These are phyloP conservation scores for Kodamaea sp. DNA, from an alignment of 1,139 yeast species.

Conservation along the genomic window DNA sequence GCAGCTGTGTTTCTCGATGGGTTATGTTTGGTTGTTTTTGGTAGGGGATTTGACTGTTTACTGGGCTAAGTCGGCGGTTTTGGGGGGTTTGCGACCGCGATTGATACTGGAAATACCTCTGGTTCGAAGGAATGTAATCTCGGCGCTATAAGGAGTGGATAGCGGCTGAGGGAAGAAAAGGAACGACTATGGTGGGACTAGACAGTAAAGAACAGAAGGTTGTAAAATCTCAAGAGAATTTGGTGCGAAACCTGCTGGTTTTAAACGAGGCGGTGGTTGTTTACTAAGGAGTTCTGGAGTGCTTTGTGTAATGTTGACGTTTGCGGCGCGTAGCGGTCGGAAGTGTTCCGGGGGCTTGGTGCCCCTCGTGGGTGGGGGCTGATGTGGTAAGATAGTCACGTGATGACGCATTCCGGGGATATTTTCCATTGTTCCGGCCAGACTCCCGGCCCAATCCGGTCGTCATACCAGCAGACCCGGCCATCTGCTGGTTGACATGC, in stretches of 20 bases:
- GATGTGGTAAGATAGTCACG: too few relatives aligned
- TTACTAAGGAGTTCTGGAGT: neutral
- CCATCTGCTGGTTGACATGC: too few relatives aligned
- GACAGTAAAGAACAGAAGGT: conserved; percentile 1
- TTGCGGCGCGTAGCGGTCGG: too few relatives aligned
- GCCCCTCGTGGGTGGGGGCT: too few relatives aligned
- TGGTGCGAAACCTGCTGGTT: neutral
- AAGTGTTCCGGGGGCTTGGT: too few relatives aligned
- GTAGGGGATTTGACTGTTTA: neutral
- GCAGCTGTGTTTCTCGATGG: neutral
- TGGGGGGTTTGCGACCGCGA: too few relatives aligned
- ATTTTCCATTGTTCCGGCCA: too few relatives aligned
- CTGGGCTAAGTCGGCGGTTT: too few relatives aligned
- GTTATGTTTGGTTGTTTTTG: neutral
- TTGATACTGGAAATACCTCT: too few relatives aligned
- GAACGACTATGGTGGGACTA: conserved; percentile 13
- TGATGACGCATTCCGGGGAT: too few relatives aligned
- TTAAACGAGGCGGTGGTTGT: conserved; percentile 3
- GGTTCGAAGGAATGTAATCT: conserved; percentile 2
- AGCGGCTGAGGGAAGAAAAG: conserved; percentile 6
- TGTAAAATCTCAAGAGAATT: neutral
- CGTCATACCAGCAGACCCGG: too few relatives aligned
- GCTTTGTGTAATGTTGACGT: conserved; percentile 2
- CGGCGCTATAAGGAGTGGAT: neutral
- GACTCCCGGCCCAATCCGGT: too few relatives aligned